Conservation (phyloP, 768 basidiomycete species). For the Tremella yokohamensis region DNA sequence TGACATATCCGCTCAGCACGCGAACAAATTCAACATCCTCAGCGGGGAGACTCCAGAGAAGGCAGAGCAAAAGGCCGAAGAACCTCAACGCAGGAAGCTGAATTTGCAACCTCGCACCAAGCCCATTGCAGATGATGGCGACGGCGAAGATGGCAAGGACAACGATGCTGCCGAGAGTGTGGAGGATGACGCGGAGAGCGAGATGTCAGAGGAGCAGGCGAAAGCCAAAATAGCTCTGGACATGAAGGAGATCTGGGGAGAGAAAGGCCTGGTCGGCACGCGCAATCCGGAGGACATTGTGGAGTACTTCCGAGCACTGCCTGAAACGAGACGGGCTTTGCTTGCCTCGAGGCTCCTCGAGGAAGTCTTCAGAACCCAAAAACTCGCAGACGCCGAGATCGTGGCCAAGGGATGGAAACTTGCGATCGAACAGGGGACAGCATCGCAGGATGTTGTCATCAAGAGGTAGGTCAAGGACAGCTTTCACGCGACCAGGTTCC, state of each 20-base stretch:
- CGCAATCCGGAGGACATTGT: conserved; percentile 81
- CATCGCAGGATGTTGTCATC: conserved; percentile 54
- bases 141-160: conserved; percentile 56
- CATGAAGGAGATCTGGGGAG: conserved; percentile 74
- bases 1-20: conserved; percentile 65
- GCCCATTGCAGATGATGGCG: conserved; percentile 53
- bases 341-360: conserved; percentile 74
- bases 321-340: conserved; percentile 60
- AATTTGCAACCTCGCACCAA: conserved; percentile 75
- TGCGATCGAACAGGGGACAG: conserved; percentile 58
- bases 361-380: conserved; percentile 68
- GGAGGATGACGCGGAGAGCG: conserved; percentile 41
- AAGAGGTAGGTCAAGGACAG: conserved; percentile 53
- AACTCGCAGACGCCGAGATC: conserved; percentile 72
- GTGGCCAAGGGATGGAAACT: conserved; percentile 71
- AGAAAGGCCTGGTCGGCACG: conserved; percentile 51
- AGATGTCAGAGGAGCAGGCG: conserved; percentile 65
- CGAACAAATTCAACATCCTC: conserved; percentile 64
- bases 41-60: conserved; percentile 55
- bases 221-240: conserved; percentile 76
- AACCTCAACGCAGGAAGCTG: conserved; percentile 65
- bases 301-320: conserved; percentile 73
- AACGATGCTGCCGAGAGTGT: conserved; percentile 52
- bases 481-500: not conserved
- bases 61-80: conserved; percentile 35